Conservation (phyloP, 2,329 filamentous ascomycete genomes). For the Xylaria sp. region DNA sequence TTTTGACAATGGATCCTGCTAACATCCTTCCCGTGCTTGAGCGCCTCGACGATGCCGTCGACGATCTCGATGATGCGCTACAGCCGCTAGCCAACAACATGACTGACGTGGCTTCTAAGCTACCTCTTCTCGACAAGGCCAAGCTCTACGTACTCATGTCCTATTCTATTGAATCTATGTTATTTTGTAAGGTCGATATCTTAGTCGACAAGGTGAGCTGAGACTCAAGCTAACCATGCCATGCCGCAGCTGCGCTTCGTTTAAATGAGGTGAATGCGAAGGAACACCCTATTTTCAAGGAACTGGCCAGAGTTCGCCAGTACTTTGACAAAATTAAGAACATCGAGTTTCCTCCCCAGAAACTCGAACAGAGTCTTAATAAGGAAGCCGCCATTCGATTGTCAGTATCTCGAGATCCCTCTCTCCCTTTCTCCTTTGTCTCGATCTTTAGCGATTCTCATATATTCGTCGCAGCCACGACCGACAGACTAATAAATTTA, state of each 20-base stretch:
- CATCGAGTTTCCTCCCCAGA: constrained; percentile 70
- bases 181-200: constrained; percentile 73
- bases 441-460: not conserved
- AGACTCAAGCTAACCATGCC: constrained; percentile 7
- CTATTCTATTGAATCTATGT: constrained; percentile 88
- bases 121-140: constrained; percentile 93
- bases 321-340: constrained; percentile 93
- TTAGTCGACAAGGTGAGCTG: not conserved
- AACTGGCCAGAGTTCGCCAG: constrained; percentile 86
- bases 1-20: constrained; percentile 55
- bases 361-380: constrained; percentile 68
- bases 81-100: constrained; percentile 77
- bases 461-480: not conserved
- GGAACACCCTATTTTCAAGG: constrained; percentile 83
- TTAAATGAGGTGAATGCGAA: constrained; percentile 84
- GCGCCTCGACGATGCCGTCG: constrained; percentile 80
- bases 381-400: constrained; percentile 83
- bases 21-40: constrained; percentile 75
- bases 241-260: constrained; percentile 71
- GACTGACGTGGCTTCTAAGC: constrained; percentile 74
- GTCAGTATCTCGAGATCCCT: constrained; percentile 17
- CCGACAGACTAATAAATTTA: not conserved
- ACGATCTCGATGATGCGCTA: constrained; percentile 79
- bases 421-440: not conserved
- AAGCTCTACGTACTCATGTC: constrained; percentile 90